These are phyloP conservation scores for Trametes gibbosa DNA, from an alignment of 768 basidiomycete genomes.

Conservation along the genomic window DNA sequence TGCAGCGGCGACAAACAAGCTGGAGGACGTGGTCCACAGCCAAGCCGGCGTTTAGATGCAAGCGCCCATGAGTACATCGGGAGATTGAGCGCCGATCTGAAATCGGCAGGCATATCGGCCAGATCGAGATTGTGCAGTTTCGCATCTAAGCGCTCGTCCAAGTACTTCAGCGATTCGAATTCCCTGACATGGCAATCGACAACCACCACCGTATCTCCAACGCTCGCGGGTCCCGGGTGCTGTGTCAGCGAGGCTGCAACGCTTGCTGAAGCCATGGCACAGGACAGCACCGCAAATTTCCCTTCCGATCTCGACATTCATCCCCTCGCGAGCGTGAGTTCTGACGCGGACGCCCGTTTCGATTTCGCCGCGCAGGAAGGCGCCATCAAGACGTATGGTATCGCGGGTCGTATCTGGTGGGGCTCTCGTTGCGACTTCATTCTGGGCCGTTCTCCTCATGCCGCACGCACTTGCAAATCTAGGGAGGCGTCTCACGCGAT, in stretches of 20 bases:
- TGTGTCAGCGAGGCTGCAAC: no score
- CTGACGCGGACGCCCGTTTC: conserved; percentile 25
- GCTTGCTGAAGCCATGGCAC: background rate
- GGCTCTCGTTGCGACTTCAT: background rate
- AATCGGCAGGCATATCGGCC: background rate
- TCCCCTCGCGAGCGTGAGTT: conserved; percentile 22
- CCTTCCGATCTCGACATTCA: conserved; percentile 41
- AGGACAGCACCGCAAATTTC: conserved; percentile 39
- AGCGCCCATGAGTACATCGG: background rate
- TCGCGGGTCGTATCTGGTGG: conserved; percentile 84
- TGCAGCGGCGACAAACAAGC: background rate
- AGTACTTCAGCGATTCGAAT: background rate
- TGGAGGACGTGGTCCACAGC: background rate
- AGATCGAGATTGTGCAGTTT: conserved; percentile 1
- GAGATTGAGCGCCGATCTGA: background rate
- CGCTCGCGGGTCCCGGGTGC: no score
- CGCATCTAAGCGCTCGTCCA: background rate
- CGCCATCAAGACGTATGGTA: conserved; percentile 72
- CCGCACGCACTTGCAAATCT: background rate
- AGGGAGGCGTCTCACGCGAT: conserved; percentile 31
- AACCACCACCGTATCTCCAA: no score
- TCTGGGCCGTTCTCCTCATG: no score
- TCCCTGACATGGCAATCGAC: background rate
- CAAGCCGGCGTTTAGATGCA: no score
- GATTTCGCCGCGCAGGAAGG: conserved; percentile 43